Conservation (phyloP, 768 basidiomycete species). For the Termitomyces sp. region DNA sequence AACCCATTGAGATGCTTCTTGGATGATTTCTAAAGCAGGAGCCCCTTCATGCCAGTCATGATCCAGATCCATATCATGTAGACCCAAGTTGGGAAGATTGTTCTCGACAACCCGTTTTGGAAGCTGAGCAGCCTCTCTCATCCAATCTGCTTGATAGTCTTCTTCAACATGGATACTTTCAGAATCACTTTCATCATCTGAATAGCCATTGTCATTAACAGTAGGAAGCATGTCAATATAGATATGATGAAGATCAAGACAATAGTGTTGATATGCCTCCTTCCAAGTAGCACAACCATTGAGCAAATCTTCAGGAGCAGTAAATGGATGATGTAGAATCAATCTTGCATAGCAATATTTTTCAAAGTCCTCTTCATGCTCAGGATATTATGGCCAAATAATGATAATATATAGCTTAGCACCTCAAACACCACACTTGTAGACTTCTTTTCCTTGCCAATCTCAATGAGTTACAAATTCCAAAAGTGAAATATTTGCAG, state of each 20-base stretch:
- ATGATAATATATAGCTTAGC: not conserved
- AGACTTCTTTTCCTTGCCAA: not conserved
- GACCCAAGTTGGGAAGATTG: conserved; percentile 11
- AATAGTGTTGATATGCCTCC: not conserved
- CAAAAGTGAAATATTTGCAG: not conserved
- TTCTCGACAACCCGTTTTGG: conserved; percentile 15
- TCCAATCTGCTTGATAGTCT: conserved; percentile 18
- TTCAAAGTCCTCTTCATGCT: not conserved
- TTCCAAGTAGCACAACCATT: not conserved
- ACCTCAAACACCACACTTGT: not conserved
- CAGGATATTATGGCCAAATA: conserved; percentile 3
- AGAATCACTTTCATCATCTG: not conserved
- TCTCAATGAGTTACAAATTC: conserved; percentile 1
- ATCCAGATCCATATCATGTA: conserved; percentile 16
- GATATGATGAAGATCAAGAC: not conserved
- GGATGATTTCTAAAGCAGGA: conserved; percentile 1
- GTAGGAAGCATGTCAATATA: conserved; percentile 16
- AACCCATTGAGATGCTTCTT: conserved; percentile 14
- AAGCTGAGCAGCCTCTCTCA: conserved; percentile 16
- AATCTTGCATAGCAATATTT: conserved; percentile 7
- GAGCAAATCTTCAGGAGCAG: not conserved
- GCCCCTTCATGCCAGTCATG: conserved; percentile 21
- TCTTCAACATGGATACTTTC: conserved; percentile 2
- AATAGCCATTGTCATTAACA: not conserved
- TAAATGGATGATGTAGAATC: conserved; percentile 1